Evolutionary conservation across 2,329 filamentous ascomycete genomes (phyloP).

Genomic region (Fusarium sp.): DNA sequence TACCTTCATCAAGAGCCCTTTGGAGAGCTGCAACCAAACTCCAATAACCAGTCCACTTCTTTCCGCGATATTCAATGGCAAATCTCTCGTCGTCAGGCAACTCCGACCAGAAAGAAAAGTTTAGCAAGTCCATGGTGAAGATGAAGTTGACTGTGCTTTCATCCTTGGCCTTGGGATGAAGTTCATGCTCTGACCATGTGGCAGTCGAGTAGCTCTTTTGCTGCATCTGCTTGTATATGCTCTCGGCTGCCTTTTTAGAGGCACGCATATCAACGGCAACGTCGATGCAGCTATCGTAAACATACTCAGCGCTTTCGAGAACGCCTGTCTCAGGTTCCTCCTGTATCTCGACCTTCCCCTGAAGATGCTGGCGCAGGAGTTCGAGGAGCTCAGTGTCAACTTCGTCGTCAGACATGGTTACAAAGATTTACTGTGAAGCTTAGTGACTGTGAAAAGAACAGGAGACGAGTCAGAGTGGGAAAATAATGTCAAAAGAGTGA

Average conservation of each 20-base stretch:
- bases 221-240: constrained; percentile 85
- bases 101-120: constrained; percentile 97
- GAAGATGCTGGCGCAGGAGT: constrained; percentile 83
- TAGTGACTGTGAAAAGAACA: not conserved
- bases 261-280: constrained; percentile 87
- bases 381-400: constrained; percentile 88
- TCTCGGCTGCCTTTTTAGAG: constrained; percentile 83
- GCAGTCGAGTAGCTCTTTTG: constrained; percentile 84
- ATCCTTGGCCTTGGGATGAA: constrained; percentile 88
- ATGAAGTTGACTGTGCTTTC: constrained; percentile 89
- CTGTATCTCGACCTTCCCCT: constrained; percentile 67
- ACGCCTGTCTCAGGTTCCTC: constrained; percentile 82
- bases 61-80: constrained; percentile 82
- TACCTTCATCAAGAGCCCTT: constrained; percentile 86
- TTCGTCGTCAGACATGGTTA: constrained; percentile 87
- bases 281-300: constrained; percentile 93
- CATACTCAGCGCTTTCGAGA: constrained; percentile 82
- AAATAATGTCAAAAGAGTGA: constrained; percentile 25
- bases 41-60: constrained; percentile 94
- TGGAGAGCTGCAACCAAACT: constrained; percentile 89
- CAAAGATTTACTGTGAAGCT: not conserved
- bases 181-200: constrained; percentile 87
- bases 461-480: constrained; percentile 9
- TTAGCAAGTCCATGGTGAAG: constrained; percentile 96
- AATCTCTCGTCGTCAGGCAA: constrained; percentile 77